Percentiles rank a stretch among this genome's conserved stretches.
Conservation (phyloP, 495 filamentous ascomycete genomes). For the Oleoguttula mirabilis region DNA sequence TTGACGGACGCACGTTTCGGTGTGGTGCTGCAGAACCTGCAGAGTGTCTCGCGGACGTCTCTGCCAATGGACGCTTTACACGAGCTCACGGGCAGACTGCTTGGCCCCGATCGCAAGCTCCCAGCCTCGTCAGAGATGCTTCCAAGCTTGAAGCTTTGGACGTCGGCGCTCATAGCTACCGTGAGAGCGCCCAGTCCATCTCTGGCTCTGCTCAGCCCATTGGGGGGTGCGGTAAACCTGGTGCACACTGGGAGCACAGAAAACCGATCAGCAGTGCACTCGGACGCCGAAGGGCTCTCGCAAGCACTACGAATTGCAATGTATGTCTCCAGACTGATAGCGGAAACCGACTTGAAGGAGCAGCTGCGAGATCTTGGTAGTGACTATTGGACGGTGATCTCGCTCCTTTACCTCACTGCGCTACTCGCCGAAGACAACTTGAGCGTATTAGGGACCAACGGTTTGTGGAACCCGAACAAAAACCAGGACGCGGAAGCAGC, state of each 20-base stretch:
- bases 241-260: constrained; percentile 28
- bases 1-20: constrained; percentile 26
- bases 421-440: constrained; percentile 54
- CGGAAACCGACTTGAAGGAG: constrained; percentile 17
- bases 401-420: constrained; percentile 30
- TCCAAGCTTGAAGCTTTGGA: constrained; percentile 8
- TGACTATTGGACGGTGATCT: constrained; percentile 1
- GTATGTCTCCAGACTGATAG: constrained; percentile 49
- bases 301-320: constrained; percentile 59
- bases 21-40: constrained; percentile 31
- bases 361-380: constrained; percentile 4
- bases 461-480: constrained; percentile 37
- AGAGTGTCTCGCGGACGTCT: constrained; percentile 39
- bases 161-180: background rate
- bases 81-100: constrained; percentile 39
- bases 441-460: constrained; percentile 44
- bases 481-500: constrained; percentile 44
- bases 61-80: constrained; percentile 41
- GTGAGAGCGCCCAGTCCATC: constrained; percentile 4
- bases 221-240: constrained; percentile 61
- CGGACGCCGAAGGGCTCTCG: constrained; percentile 59
- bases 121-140: background rate
- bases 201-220: constrained; percentile 51
- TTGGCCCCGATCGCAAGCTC: constrained; percentile 23
- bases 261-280: constrained; percentile 3